These are phyloP conservation scores for Pythium periplocum DNA, from an alignment of 352 stramenopile species.

Conservation along the genomic window DNA sequence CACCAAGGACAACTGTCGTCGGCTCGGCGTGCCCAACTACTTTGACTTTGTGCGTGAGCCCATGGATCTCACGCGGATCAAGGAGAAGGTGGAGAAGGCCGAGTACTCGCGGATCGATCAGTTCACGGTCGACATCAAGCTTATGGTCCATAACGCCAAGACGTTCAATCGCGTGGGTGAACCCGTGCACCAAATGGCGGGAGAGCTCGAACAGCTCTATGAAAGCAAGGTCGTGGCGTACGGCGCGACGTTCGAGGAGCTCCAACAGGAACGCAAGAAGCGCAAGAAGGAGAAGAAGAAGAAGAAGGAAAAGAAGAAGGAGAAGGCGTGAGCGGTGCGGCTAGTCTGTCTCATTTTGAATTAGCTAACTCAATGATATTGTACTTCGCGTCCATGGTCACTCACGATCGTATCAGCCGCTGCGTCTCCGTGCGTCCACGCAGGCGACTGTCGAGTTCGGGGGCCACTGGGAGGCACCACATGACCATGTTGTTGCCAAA, in stretches of 20 bases:
- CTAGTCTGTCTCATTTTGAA: no score
- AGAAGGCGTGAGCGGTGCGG: conserved; percentile 28
- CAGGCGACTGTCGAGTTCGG: conserved; percentile 15
- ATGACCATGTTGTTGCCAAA: conserved; percentile 48
- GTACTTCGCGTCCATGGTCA: conserved; percentile 9
- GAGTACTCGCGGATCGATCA: conserved; percentile 78
- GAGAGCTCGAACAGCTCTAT: conserved; percentile 76
- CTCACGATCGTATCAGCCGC: conserved; percentile 20
- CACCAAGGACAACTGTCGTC: conserved; percentile 82
- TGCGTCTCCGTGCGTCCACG: conserved; percentile 26
- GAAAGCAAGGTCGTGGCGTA: conserved; percentile 61
- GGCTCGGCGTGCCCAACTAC: conserved; percentile 76
- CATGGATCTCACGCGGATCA: conserved; percentile 84
- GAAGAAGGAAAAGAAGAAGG: conserved; percentile 87
- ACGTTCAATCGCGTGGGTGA: conserved; percentile 81
- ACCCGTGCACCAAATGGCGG: conserved; percentile 79
- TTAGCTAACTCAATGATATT: background rate
- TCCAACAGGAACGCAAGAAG: conserved; percentile 80
- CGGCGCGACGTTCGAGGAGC: conserved; percentile 65
- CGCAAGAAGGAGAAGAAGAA: conserved; percentile 90
- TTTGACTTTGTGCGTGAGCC: conserved; percentile 80
- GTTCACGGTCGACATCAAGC: conserved; percentile 71
- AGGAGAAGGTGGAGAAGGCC: conserved; percentile 71
- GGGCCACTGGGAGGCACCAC: conserved; percentile 57
- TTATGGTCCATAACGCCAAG: conserved; percentile 79